Evolutionary conservation across 139 green algal genomes (phyloP).

Genomic region (Tetradesmus lagerheimii): DNA sequence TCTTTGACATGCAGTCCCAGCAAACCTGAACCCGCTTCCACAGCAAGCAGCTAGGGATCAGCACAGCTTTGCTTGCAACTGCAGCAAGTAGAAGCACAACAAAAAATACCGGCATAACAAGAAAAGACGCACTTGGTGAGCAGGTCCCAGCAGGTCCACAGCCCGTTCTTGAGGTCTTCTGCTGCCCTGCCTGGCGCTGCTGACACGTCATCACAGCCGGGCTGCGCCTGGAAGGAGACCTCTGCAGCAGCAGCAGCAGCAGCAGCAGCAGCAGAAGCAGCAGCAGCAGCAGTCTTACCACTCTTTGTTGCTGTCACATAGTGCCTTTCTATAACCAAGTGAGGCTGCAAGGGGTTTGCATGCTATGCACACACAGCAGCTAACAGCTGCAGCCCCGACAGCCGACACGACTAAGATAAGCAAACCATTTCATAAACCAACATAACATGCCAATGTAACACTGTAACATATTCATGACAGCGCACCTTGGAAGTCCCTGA

Average conservation of each 20-base stretch:
- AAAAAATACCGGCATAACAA: too few species aligned
- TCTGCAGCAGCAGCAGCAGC: not conserved
- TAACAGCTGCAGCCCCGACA: not conserved
- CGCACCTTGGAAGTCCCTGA: slow-evolving; percentile 31
- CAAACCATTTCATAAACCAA: too few species aligned
- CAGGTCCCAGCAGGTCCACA: slow-evolving; percentile 38
- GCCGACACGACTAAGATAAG: too few species aligned
- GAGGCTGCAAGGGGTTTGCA: too few species aligned
- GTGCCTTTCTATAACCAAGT: too few species aligned
- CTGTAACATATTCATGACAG: not conserved
- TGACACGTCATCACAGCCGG: slow-evolving; percentile 10
- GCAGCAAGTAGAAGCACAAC: too few species aligned
- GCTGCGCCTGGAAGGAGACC: not conserved
- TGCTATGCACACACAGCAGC: too few species aligned
- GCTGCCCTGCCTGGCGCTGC: not conserved
- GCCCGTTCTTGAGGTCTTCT: slow-evolving; percentile 36
- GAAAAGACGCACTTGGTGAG: not conserved
- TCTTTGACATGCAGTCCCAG: too few species aligned
- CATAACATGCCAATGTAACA: too few species aligned
- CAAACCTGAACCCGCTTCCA: too few species aligned
- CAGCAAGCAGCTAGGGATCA: too few species aligned
- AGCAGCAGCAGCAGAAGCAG: not conserved
- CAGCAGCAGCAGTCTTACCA: not conserved
- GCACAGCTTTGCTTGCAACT: too few species aligned
- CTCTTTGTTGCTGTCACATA: not conserved